These are phyloP conservation scores for Serendipita sp. DNA, from an alignment of 768 basidiomycete species.

Conservation along the genomic window DNA sequence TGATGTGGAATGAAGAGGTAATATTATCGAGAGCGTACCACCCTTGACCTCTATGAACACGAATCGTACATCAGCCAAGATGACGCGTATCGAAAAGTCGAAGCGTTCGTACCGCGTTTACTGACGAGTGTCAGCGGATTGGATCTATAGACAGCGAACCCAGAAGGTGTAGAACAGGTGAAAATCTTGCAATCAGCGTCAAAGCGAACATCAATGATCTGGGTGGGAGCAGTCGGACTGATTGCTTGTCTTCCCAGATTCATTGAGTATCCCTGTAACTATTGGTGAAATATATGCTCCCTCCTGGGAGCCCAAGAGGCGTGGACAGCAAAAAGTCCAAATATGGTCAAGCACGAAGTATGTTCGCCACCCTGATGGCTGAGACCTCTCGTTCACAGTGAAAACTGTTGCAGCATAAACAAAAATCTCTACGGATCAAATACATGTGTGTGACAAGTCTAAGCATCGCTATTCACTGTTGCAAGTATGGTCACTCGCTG, in stretches of 20 bases:
- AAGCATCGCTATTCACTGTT: too few relatives aligned
- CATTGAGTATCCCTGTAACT: constrained; percentile 27
- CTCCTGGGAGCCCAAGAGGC: background rate
- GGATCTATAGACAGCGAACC: constrained; percentile 69
- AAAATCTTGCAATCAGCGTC: constrained; percentile 71
- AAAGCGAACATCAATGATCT: constrained; percentile 63
- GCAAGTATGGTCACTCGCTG: too few relatives aligned
- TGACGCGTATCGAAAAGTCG: background rate
- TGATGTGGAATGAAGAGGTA: constrained; percentile 69
- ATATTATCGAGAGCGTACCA: constrained; percentile 60
- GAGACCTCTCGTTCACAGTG: too few relatives aligned
- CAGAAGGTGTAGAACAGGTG: constrained; percentile 60
- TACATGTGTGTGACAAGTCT: too few relatives aligned
- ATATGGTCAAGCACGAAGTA: too few relatives aligned
- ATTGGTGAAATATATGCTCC: constrained; percentile 11
- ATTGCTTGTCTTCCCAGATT: constrained; percentile 78
- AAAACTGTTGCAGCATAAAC: too few relatives aligned
- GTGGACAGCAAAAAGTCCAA: too few relatives aligned
- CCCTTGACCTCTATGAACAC: constrained; percentile 47
- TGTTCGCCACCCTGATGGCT: too few relatives aligned
- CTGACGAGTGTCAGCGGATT: constrained; percentile 63
- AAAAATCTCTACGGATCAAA: too few relatives aligned
- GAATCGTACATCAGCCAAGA: constrained; percentile 15
- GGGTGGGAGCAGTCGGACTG: constrained; percentile 55
- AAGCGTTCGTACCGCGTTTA: constrained; percentile 48